phyloP scores from a whole-genome alignment of 2,329 filamentous ascomycete species.

The Cercospora nicotianae region DNA sequence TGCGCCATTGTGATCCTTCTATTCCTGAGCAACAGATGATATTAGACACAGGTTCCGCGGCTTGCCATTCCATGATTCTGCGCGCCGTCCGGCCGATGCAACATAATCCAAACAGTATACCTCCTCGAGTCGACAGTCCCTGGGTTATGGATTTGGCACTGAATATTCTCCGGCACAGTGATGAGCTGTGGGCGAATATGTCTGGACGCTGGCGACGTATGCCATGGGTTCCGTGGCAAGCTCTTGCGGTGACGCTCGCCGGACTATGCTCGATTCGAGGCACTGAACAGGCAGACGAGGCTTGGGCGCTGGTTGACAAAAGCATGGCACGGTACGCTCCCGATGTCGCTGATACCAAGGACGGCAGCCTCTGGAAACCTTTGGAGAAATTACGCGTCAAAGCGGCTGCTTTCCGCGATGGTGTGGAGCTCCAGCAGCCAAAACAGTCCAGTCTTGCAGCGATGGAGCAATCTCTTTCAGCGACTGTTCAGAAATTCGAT shows the following conservation, averaged over 20 bases:
- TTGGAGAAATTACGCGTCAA: conserved; percentile 56
- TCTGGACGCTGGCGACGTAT: conserved; percentile 51
- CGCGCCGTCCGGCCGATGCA: conserved; percentile 36
- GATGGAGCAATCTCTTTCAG: neutral
- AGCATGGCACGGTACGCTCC: conserved; percentile 48
- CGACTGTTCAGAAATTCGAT: neutral
- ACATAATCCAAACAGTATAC: conserved; percentile 25
- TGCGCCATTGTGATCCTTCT: conserved; percentile 31
- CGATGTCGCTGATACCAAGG: conserved; percentile 52
- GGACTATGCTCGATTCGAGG: conserved; percentile 53
- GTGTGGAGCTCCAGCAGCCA: neutral
- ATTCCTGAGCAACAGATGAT: conserved; percentile 30
- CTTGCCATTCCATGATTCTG: conserved; percentile 31
- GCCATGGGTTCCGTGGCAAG: conserved; percentile 58
- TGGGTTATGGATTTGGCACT: conserved; percentile 43
- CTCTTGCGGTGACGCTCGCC: conserved; percentile 54
- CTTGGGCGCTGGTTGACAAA: conserved; percentile 53
- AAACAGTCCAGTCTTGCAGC: neutral
- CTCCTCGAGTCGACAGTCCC: conserved; percentile 36
- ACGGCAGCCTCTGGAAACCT: conserved; percentile 56
- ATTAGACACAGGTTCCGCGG: conserved; percentile 25
- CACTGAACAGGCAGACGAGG: conserved; percentile 50
- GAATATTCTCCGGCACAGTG: conserved; percentile 46
- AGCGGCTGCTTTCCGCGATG: conserved; percentile 41
- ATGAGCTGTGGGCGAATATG: conserved; percentile 31